Evolutionary conservation across 163 green algal genomes (phyloP).

Genomic region (Scenedesmus sp.): DNA sequence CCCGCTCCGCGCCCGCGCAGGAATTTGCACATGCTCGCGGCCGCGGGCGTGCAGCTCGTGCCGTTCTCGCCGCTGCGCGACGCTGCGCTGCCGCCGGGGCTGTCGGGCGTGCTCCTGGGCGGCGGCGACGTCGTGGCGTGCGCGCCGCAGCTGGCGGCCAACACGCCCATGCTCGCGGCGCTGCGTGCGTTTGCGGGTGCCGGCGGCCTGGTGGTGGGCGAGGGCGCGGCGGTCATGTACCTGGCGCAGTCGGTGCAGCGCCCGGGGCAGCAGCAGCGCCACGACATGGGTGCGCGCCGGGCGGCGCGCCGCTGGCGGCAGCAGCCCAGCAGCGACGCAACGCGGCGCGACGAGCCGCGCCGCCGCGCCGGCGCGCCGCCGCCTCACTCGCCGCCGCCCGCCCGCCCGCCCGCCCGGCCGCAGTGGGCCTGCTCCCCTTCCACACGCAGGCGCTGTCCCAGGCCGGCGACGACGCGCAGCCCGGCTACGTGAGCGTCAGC

Average conservation of each 20-base stretch:
- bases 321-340: no score
- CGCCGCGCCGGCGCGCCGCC: no score
- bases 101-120: constrained; percentile 85
- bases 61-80: constrained; percentile 87
- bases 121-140: constrained; percentile 76
- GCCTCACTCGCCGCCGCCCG: no score
- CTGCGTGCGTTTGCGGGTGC: constrained; percentile 82
- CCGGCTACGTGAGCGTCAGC: constrained; percentile 79
- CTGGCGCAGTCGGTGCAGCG: constrained; percentile 75
- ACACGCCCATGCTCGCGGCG: constrained; percentile 67
- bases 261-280: not conserved
- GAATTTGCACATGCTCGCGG: constrained; percentile 73
- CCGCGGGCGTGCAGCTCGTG: constrained; percentile 82
- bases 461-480: not conserved
- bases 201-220: constrained; percentile 88
- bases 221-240: constrained; percentile 89
- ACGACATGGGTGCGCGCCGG: constrained; percentile 34
- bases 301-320: no score
- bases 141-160: constrained; percentile 66
- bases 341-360: no score
- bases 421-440: constrained; percentile 87
- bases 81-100: constrained; percentile 62
- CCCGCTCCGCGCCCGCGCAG: not conserved
- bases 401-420: no score
- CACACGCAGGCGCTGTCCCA: constrained; percentile 63